These are phyloP conservation scores for Lenwebbia sp. DNA, from an alignment of 345 rosid genomes.

Conservation along the genomic window DNA sequence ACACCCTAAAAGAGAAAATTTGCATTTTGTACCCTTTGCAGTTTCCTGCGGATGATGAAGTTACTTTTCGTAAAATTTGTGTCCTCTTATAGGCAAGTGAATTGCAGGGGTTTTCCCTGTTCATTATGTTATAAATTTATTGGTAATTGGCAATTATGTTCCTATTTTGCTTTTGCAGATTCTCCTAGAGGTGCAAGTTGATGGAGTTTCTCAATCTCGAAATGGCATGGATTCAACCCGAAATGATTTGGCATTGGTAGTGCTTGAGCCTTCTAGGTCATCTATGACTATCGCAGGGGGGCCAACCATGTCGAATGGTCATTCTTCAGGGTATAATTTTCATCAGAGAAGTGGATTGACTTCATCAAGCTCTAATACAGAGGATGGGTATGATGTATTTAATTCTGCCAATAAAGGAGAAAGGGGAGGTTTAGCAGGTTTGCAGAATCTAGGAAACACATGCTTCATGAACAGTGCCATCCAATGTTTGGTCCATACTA, in stretches of 20 bases:
- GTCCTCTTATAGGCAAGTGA: not conserved
- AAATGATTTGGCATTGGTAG: constrained; percentile 65
- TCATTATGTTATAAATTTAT: not conserved
- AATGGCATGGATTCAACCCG: constrained; percentile 46
- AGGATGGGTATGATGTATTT: constrained; percentile 29
- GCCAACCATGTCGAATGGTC: constrained; percentile 64
- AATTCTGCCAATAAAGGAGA: constrained; percentile 39
- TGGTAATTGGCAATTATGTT: not conserved
- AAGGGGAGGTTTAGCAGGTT: constrained; percentile 72
- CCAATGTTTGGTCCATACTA: constrained; percentile 89
- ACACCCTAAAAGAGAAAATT: not conserved
- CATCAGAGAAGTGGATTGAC: constrained; percentile 28
- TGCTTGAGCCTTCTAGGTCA: constrained; percentile 56
- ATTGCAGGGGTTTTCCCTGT: not conserved
- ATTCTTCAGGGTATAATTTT: constrained; percentile 30
- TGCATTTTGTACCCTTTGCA: not conserved
- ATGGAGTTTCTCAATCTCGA: constrained; percentile 27
- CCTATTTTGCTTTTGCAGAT: constrained; percentile 30
- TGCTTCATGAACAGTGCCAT: constrained; percentile 95
- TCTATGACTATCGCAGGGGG: constrained; percentile 72
- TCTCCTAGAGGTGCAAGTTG: constrained; percentile 59
- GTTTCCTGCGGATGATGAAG: not conserved
- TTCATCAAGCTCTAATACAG: constrained; percentile 20
- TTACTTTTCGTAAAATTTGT: not conserved
- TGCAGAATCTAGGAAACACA: constrained; percentile 92